Percentiles rank a stretch among this genome's conserved stretches.
phyloP scores from a whole-genome alignment of 345 rosid species.

The Reutealis trisperma region DNA sequence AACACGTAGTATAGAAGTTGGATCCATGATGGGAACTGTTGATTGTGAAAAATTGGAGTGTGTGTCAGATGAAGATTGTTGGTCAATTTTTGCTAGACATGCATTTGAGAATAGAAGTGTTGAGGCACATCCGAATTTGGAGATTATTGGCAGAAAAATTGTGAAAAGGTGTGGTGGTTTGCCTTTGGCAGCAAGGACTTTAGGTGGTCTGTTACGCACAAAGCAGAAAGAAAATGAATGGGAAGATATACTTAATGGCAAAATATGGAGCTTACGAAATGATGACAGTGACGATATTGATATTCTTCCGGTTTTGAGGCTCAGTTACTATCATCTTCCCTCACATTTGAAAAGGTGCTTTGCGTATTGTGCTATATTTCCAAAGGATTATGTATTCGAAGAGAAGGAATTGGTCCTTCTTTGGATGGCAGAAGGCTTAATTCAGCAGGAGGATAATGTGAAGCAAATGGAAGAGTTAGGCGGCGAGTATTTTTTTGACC shows the following conservation, averaged over 20 bases:
- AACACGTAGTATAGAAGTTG: neutral
- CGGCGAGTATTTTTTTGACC: constrained; percentile 8
- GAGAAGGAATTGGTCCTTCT: constrained; percentile 14
- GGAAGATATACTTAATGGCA: constrained; percentile 9
- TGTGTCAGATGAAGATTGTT: constrained; percentile 12
- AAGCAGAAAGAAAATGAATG: constrained; percentile 4
- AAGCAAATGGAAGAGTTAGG: constrained; percentile 12
- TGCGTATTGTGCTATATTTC: constrained; percentile 19
- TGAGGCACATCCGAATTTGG: neutral
- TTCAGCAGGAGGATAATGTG: neutral
- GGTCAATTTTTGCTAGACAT: constrained; percentile 15
- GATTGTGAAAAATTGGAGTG: neutral
- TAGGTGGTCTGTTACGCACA: constrained; percentile 22
- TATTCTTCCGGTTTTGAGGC: constrained; percentile 4
- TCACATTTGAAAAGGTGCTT: constrained; percentile 10
- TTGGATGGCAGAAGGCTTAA: constrained; percentile 29
- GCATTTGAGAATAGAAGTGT: neutral
- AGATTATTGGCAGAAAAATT: constrained; percentile 1
- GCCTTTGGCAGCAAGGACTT: constrained; percentile 23
- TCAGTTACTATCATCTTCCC: constrained; percentile 18
- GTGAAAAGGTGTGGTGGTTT: constrained; percentile 17
- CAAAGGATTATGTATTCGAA: constrained; percentile 16
- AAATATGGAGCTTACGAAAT: neutral
- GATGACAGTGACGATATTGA: constrained; percentile 4
- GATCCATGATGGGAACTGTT: neutral